These are phyloP conservation scores for Ascochyta fabae DNA, from an alignment of 2,329 filamentous ascomycete species.

Conservation along the genomic window DNA sequence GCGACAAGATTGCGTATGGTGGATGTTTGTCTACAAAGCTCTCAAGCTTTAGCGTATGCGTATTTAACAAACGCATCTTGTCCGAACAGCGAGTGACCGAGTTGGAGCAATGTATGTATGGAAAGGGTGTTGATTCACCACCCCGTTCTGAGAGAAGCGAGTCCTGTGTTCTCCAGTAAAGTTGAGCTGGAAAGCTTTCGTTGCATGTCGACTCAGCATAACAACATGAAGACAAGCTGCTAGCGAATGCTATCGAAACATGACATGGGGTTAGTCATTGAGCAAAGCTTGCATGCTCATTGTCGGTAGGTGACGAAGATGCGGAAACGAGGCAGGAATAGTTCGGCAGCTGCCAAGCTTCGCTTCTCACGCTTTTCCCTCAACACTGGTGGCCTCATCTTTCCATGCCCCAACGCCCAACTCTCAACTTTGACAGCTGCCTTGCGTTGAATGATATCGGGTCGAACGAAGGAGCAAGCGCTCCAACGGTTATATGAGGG, in stretches of 20 bases:
- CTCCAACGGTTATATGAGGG: background rate
- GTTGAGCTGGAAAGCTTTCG: no score
- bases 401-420: background rate
- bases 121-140: no score
- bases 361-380: constrained; percentile 5
- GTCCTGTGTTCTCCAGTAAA: no score
- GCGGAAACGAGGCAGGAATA: background rate
- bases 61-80: constrained; percentile 21
- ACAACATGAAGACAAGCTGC: no score
- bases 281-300: no score
- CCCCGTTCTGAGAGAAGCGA: no score
- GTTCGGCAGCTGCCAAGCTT: constrained; percentile 6
- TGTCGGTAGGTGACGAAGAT: no score
- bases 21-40: constrained; percentile 17
- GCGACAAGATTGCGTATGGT: constrained; percentile 26
- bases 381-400: constrained; percentile 3
- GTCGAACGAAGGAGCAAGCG: background rate
- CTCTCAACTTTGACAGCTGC: background rate
- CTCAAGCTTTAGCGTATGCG: constrained; percentile 10
- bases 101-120: background rate
- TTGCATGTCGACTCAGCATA: no score
- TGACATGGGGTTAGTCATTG: no score
- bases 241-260: no score
- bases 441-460: background rate
- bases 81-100: background rate